Base-by-base conservation (phyloP, 1,139 yeast species). In the Suhomyces taliae region DNA sequence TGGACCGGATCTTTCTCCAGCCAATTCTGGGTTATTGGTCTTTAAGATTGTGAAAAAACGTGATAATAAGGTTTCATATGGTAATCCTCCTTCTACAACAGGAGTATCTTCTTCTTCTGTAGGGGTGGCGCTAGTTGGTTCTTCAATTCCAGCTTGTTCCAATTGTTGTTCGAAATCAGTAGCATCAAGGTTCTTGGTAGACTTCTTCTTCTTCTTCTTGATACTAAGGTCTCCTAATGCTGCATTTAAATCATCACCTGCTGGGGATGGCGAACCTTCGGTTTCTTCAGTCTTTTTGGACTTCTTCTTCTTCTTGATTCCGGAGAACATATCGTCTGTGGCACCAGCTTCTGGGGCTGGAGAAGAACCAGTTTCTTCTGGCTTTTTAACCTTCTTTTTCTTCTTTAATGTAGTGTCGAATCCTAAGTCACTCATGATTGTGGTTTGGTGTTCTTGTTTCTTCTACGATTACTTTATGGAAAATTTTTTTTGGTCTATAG, bases 21-120 rank as follows among this genome's bases (percentile, higher is more conserved):
- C 99, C 63, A 95, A 81, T 68, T 93, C 99, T 50, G 99, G 99
- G 74, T 93, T 95, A 74, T 93, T 91, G 57, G 88, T 86, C 62
- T 89, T 90, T 62, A 95, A 81, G 54, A 91, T 85, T 48, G 76
- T 72, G 75, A 90, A 93, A 66, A 95, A 91, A 66, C 98, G 82
- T 48, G 86, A 79, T 60, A 93, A 79, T 55, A 93, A 81, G 43
- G 79, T 82, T 52, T 84, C 84, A 70, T 91, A 93, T 52, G 95
- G 83, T 57, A 90, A 75, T 37, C 89, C 93, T 43, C 79, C 79
- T 9, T 70, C 75, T 48, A 62, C 74, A 14, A 62, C 70, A 34
- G 60, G 48, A 11, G 11, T 6, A 29, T 52, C 55, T 46, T 58
- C 58, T 51, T 58, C 59, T 40, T 55, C 54, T 15, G 52, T 44